Base-by-base conservation (phyloP, 139 green algal genomes). In the Tetraselmis striata region DNA sequence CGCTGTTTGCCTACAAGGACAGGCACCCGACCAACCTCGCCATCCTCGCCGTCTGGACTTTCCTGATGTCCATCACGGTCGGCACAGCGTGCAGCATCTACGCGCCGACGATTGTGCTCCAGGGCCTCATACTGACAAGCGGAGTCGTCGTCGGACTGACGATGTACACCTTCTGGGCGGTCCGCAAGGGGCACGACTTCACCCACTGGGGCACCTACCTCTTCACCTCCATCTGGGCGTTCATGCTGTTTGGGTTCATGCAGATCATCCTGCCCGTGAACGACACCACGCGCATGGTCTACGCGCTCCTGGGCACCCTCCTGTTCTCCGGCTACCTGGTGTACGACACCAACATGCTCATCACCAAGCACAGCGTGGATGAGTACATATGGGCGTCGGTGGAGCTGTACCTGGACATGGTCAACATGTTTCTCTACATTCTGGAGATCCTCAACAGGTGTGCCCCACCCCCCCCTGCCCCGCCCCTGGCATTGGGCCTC, bases 391-490 rank as follows among this genome's bases (percentile, higher is more conserved):
- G 88, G 88, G 92, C 88, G 0, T 84, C 81, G 2, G 77, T 96
- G 24, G 81, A 75, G 0, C 83, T 96, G n/a, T 96, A 96, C 78
- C 82, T 96, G 0, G 88, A 95, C 79, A 88, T 96, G 28, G 87
- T 96, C 83, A 96, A 96, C 78, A 78, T 96, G 0, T 96, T 95
- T 79, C 59, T 95, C n/a, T 81, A 89, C 80, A 88, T 95, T 30
- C 78, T 95, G 32, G 84, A 90, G 23, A 79, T 92, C 1, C 79
- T 93, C 2, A 85, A 84, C 45, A 5, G 45, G 45, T 67, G 45
- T 67, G 45, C 45, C 18, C 11, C 5, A 67, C 45, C 45, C 45
- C 11, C 45, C 45, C 45, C 18, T 67, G 11, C 45, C 11, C 45
- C 45, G 5, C 18, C 45, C 18, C 45, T 67, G 45, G 5, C 18